Base-by-base conservation (phyloP, 352 stramenopile species). In the Pythium chondricola region DNA sequence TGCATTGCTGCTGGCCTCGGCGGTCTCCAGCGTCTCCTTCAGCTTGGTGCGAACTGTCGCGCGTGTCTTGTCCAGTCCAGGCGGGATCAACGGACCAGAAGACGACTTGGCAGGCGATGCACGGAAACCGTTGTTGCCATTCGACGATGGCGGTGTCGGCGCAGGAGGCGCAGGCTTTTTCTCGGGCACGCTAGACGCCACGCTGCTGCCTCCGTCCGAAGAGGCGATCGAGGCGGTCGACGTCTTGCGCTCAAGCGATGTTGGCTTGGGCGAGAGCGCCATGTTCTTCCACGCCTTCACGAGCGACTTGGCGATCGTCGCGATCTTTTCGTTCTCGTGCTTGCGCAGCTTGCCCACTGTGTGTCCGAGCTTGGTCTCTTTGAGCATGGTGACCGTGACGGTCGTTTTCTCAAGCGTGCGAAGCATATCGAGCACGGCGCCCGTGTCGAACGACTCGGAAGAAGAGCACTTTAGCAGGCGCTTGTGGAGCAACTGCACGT, bases 271-370 rank as follows among this genome's bases (percentile, higher is more conserved):
- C 35, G 79, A 90, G 47, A 85, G 50, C 42, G 80, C 83, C 67
- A 93, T 78, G 53, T 69, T 74, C 58, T 95, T 95, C 86, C 86
- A 96, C 33, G 65, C 71, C 65, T 93, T 94, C 29, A 96, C 74
- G 24, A 96, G 67, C 25, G 66, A 48, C 27, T 87, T 88, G 22
- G 85, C 83, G 32, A 80, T 50, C 45, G 68, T 76, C 37, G 82
- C 74, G 48, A 96, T 72, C 61, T 84, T 79, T 29, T 85, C 76
- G 63, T 94, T 76, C 35, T 83, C 71, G 62, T 95, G 77, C 66
- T 95, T 95, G 55, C 82, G 81, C 56, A 95, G 68, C 61, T 95
- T 95, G 41, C 82, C 80, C 27, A 95, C 72, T 17, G 81, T 93
- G 53, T 90, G 76, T 37, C 81, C 81, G 24, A 93, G 60, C 56